Evolutionary conservation across 148 eudicot genomes (phyloP).

Genomic region (Nyssa sinensis): DNA sequence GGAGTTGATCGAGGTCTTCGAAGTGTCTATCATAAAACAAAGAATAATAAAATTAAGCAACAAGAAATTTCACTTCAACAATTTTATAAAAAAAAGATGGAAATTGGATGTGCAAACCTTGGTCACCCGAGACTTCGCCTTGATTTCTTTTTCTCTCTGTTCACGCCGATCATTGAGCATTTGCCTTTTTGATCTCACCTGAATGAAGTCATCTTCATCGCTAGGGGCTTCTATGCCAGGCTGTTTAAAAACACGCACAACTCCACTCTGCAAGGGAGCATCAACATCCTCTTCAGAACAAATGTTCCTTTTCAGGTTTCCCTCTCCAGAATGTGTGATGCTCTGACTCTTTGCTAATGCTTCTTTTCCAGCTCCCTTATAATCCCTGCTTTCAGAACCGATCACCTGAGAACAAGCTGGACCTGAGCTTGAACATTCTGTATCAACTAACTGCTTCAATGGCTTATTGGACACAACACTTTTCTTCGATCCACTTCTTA

Average conservation of each 20-base stretch:
- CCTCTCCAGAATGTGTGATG: slow-evolving; percentile 41
- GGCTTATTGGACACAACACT: slow-evolving; percentile 33
- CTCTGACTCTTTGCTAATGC: slow-evolving; percentile 24
- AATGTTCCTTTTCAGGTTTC: slow-evolving; percentile 61
- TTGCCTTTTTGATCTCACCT: slow-evolving; percentile 98
- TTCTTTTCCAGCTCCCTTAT: slow-evolving; percentile 33
- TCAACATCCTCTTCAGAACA: slow-evolving; percentile 71
- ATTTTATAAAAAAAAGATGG: background rate
- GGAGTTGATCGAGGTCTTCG: slow-evolving; percentile 47
- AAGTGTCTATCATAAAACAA: slow-evolving; percentile 41
- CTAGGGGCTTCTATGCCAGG: slow-evolving; percentile 93
- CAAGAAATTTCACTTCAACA: slow-evolving; percentile 11
- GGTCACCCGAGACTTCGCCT: slow-evolving; percentile 64
- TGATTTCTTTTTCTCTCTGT: slow-evolving; percentile 88
- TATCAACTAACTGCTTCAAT: slow-evolving; percentile 33
- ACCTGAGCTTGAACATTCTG: slow-evolving; percentile 34
- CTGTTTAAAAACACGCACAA: slow-evolving; percentile 76
- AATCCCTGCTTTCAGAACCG: slow-evolving; percentile 28
- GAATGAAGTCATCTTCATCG: slow-evolving; percentile 95
- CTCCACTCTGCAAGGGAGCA: slow-evolving; percentile 91
- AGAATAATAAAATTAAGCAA: slow-evolving; percentile 14
- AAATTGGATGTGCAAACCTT: slow-evolving; percentile 43
- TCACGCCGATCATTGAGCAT: slow-evolving; percentile 97
- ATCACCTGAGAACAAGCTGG: slow-evolving; percentile 29
- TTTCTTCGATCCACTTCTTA: slow-evolving; percentile 45